phyloP scores from a whole-genome alignment of 2,329 filamentous ascomycete species.

The Penicillium oxalicum region DNA sequence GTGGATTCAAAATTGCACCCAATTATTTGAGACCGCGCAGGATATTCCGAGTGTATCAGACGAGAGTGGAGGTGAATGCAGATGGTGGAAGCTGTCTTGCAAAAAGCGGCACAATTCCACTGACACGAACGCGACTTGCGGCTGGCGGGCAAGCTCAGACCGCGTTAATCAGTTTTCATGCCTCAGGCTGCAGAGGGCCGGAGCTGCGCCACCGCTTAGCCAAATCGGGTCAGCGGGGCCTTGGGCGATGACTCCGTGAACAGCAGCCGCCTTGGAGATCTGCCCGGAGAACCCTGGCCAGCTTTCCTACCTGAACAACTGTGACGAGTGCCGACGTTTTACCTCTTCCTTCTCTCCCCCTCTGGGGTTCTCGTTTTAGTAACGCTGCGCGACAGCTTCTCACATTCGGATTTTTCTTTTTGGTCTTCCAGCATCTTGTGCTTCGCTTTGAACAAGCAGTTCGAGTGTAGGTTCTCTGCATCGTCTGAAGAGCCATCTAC shows the following conservation, averaged over 20 bases:
- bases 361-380: not conserved
- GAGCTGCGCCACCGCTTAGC: conserved; percentile 18
- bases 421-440: not conserved
- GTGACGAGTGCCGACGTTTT: conserved; percentile 1
- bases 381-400: too few relatives aligned
- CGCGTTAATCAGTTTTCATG: conserved; percentile 31
- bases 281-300: not conserved
- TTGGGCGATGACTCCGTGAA: conserved; percentile 20
- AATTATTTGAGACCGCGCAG: too few relatives aligned
- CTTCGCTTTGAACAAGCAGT: not conserved
- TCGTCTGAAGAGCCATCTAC: not conserved
- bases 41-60: too few relatives aligned
- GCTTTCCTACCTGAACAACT: not conserved
- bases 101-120: conserved; percentile 12
- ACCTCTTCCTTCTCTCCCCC: not conserved
- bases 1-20: too few relatives aligned
- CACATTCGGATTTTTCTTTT: too few relatives aligned
- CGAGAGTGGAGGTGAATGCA: too few relatives aligned
- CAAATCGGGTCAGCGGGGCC: conserved; percentile 8
- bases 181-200: conserved; percentile 4
- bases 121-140: conserved; percentile 9
- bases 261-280: not conserved
- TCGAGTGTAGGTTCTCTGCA: not conserved
- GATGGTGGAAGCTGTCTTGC: not conserved
- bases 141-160: conserved; percentile 7